These are phyloP conservation scores for Hagleromyces aurorensis DNA, from an alignment of 805 yeast species.

Conservation along the genomic window DNA sequence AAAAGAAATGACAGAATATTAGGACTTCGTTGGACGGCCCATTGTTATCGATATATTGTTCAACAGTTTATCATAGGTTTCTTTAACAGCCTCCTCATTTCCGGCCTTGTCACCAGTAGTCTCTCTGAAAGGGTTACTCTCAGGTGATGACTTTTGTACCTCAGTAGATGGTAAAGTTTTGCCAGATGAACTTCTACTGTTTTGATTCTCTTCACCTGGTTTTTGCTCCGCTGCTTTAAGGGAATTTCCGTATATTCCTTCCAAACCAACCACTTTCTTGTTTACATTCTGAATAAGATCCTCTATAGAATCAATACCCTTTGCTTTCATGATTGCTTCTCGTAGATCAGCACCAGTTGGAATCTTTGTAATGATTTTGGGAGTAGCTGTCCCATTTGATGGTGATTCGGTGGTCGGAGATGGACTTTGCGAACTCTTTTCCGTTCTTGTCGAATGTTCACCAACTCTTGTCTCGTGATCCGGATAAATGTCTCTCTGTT, in stretches of 20 bases:
- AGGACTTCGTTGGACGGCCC: slow-evolving; percentile 8
- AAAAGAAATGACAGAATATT: neutral
- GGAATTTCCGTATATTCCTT: slow-evolving; percentile 38
- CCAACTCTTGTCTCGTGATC: slow-evolving; percentile 12
- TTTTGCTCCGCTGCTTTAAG: slow-evolving; percentile 10
- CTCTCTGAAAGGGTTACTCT: too few relatives aligned
- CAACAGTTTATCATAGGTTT: slow-evolving; percentile 62
- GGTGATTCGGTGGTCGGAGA: slow-evolving; percentile 6
- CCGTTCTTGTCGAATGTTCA: slow-evolving; percentile 12
- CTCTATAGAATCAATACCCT: slow-evolving; percentile 62
- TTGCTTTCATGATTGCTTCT: slow-evolving; percentile 58
- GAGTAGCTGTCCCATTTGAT: slow-evolving; percentile 3
- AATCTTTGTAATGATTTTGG: slow-evolving; percentile 29
- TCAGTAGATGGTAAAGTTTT: too few relatives aligned
- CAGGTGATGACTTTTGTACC: too few relatives aligned
- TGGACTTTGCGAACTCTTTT: slow-evolving; percentile 8
- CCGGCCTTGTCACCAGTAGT: slow-evolving; percentile 16
- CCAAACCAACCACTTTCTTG: slow-evolving; percentile 43
- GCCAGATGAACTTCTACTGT: too few relatives aligned
- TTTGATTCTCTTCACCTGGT: too few relatives aligned
- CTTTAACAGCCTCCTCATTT: slow-evolving; percentile 44
- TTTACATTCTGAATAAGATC: slow-evolving; percentile 62
- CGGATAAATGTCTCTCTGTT: slow-evolving; percentile 37
- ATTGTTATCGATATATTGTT: slow-evolving; percentile 58
- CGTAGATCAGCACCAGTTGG: slow-evolving; percentile 43